phyloP scores from a whole-genome alignment of 176 grass and related monocot species.

The Lolium multiflorum region DNA sequence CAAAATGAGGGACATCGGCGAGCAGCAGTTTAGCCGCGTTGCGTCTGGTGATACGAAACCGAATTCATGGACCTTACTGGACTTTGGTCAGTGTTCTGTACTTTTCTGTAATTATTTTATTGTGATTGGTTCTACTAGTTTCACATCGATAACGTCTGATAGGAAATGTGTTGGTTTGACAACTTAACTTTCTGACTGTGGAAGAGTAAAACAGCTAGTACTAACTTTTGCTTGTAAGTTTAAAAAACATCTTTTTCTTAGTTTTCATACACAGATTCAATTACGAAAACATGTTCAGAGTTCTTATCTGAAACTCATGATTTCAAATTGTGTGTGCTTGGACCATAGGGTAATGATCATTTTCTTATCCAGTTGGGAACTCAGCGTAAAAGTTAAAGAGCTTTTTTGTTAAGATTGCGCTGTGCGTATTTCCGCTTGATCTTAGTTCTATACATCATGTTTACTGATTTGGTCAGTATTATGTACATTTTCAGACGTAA shows the following conservation, averaged over 20 bases:
- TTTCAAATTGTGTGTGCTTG: neutral
- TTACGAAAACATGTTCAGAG: neutral
- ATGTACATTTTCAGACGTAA: too few relatives aligned
- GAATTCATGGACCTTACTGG: constrained; percentile 92
- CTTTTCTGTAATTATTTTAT: neutral
- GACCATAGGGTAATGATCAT: neutral
- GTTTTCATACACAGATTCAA: neutral
- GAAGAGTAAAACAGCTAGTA: neutral
- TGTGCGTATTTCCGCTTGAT: neutral
- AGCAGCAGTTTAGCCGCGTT: constrained; percentile 83
- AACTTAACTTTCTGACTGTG: neutral
- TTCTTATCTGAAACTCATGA: neutral
- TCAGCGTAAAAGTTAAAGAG: neutral
- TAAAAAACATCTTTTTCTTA: neutral
- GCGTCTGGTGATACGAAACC: constrained; percentile 91
- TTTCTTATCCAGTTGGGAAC: neutral
- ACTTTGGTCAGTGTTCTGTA: constrained; percentile 68
- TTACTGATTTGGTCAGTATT: too few relatives aligned
- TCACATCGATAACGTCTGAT: constrained; percentile 23
- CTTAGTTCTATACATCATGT: too few relatives aligned
- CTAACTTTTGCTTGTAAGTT: neutral
- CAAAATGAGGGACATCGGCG: constrained; percentile 87
- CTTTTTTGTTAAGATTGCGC: neutral
- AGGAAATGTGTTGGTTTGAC: neutral
- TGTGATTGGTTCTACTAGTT: constrained; percentile 14